phyloP scores from a whole-genome alignment of 345 rosid species.

The Dipteronia sinensis region DNA sequence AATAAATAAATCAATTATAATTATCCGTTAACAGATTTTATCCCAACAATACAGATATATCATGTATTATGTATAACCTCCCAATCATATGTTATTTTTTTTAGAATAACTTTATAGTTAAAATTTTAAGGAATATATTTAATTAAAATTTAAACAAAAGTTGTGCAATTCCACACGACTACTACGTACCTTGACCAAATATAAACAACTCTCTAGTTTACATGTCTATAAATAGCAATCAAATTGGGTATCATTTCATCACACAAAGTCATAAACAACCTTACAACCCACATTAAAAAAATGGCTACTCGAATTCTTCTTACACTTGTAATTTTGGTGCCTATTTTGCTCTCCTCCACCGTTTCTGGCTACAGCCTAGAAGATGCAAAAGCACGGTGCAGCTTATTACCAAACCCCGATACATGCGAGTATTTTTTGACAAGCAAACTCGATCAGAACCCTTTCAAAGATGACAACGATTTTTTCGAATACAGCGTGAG shows the following conservation, averaged over 20 bases:
- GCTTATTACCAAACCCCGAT: constrained; percentile 62
- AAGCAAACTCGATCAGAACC: constrained; percentile 24
- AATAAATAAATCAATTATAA: background rate
- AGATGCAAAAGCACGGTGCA: constrained; percentile 54
- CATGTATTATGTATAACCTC: background rate
- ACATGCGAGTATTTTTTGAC: constrained; percentile 64
- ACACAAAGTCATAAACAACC: background rate
- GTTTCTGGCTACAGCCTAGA: constrained; percentile 28
- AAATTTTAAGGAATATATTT: background rate
- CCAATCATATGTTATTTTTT: background rate
- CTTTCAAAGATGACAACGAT: constrained; percentile 39
- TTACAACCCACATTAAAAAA: constrained; percentile 9
- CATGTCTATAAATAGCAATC: background rate
- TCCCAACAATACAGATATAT: background rate
- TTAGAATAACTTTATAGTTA: too few relatives aligned
- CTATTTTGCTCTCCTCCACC: constrained; percentile 33
- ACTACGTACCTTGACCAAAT: background rate
- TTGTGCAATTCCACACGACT: background rate
- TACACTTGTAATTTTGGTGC: constrained; percentile 19
- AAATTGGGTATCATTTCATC: background rate
- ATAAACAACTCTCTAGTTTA: background rate
- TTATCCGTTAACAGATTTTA: background rate
- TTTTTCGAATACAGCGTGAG: constrained; percentile 47
- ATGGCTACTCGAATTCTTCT: constrained; percentile 42
- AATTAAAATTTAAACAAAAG: background rate